Percentiles rank a stretch among this genome's conserved stretches.
Conservation (phyloP, 805 yeast species). For the Candida namnaoensis region DNA sequence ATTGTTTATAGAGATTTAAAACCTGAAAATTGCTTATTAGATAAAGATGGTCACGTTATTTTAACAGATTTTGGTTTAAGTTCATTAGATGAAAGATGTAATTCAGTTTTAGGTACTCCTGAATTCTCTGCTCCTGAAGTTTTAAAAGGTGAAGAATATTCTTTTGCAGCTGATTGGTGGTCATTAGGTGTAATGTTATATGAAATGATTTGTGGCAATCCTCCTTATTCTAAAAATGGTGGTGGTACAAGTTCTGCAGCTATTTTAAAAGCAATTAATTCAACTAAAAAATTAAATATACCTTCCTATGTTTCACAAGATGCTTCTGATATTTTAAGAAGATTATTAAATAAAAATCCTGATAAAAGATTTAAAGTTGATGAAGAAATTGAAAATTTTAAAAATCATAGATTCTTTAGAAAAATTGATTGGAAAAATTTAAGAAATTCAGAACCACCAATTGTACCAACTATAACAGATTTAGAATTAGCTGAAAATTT, state of each 20-base stretch:
- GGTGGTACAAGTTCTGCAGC: constrained; percentile 64
- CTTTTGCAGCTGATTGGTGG: constrained; percentile 87
- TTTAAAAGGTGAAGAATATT: constrained; percentile 68
- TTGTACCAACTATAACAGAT: constrained; percentile 65
- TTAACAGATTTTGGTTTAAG: constrained; percentile 82
- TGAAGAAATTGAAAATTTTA: constrained; percentile 27
- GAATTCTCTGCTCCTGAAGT: constrained; percentile 78
- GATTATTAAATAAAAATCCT: constrained; percentile 62
- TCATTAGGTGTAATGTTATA: constrained; percentile 73
- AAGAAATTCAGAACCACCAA: constrained; percentile 51
- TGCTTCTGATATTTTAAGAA: constrained; percentile 63
- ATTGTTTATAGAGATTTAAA: constrained; percentile 82
- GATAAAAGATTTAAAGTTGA: constrained; percentile 56
- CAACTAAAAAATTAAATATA: constrained; percentile 43
- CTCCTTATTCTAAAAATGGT: constrained; percentile 66
- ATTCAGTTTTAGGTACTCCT: constrained; percentile 34
- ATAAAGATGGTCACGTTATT: constrained; percentile 70
- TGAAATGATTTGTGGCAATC: constrained; percentile 74
- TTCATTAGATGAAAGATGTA: constrained; percentile 24
- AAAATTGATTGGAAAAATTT: constrained; percentile 61
- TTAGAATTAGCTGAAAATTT: constrained; percentile 79
- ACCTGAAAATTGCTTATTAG: constrained; percentile 82
- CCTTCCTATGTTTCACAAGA: constrained; percentile 69
- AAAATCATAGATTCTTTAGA: constrained; percentile 68
- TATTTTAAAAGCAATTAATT: constrained; percentile 59